Evolutionary conservation across 305 asterid genomes (phyloP).

Genomic region (Fraxinus platypoda): DNA sequence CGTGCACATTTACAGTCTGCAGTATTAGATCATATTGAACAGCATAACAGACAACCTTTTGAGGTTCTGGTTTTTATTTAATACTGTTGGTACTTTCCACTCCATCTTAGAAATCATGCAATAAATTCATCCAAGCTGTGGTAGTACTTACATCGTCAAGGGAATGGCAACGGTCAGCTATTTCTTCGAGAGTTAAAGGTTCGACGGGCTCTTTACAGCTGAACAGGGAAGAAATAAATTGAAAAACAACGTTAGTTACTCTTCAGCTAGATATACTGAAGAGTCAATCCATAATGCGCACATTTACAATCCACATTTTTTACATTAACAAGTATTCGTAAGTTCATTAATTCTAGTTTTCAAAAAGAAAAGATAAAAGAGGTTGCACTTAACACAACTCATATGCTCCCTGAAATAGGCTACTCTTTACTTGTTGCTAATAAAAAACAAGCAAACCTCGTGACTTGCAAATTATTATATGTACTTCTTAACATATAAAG

Average conservation of each 20-base stretch:
- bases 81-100: neutral
- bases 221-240: conserved; percentile 14
- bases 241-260: conserved; percentile 4
- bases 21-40: neutral
- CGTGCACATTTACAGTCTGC: neutral
- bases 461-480: neutral
- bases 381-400: neutral
- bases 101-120: neutral
- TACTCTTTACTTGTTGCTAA: neutral
- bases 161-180: conserved; percentile 85
- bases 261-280: neutral
- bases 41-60: neutral
- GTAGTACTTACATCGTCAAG: conserved; percentile 58
- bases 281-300: neutral
- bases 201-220: conserved; percentile 96
- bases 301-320: neutral
- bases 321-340: neutral
- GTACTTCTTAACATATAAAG: neutral
- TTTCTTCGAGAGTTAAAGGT: conserved; percentile 81
- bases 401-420: neutral
- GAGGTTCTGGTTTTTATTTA: neutral
- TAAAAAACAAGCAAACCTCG: neutral
- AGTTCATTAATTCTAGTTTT: neutral
- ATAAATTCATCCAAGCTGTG: neutral
- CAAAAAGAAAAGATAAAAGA: neutral